Evolutionary conservation across 2,329 filamentous ascomycete genomes (phyloP).

Genomic region (Apiospora saccharicola): DNA sequence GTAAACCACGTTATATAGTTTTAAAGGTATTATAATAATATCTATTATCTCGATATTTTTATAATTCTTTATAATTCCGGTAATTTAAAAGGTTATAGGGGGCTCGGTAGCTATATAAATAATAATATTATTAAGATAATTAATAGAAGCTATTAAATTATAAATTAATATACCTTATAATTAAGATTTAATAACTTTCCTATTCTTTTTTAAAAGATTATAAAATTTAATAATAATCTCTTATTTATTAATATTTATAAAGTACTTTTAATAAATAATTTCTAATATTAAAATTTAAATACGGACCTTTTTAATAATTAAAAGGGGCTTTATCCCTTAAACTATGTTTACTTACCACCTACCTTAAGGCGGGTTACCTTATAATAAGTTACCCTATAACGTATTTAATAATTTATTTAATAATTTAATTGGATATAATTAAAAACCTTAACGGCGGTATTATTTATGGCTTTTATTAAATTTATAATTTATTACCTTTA

Average conservation of each 20-base stretch:
- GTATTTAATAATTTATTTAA: too few relatives aligned
- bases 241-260: too few relatives aligned
- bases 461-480: background rate
- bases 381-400: too few relatives aligned
- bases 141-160: background rate
- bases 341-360: background rate
- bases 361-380: too few relatives aligned
- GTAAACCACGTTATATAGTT: too few relatives aligned
- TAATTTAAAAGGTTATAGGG: background rate
- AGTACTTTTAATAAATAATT: too few relatives aligned
- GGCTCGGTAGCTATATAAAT: background rate
- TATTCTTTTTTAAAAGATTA: background rate
- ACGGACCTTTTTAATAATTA: background rate
- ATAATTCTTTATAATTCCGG: too few relatives aligned
- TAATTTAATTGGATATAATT: background rate
- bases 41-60: background rate
- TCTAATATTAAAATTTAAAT: too few relatives aligned
- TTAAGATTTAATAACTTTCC: too few relatives aligned
- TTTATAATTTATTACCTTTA: background rate
- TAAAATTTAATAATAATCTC: background rate
- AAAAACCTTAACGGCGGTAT: background rate
- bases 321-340: background rate
- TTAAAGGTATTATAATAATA: background rate
- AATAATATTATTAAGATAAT: background rate
- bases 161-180: background rate